Conservation (phyloP, 805 yeast species). For the Candida endomychidarum region DNA sequence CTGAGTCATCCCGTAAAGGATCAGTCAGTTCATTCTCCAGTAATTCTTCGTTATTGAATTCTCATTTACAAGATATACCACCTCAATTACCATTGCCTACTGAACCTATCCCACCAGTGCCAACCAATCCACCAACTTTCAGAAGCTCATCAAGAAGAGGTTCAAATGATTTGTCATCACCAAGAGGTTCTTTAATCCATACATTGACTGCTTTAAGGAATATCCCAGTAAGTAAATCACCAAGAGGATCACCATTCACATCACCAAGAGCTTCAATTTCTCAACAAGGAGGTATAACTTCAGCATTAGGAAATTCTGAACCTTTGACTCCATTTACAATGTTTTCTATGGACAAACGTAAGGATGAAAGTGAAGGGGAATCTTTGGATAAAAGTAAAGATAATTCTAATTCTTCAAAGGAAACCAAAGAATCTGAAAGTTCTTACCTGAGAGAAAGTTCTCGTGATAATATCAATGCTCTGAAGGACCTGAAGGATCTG, state of each 20-base stretch:
- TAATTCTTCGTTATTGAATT: constrained; percentile 25
- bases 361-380: constrained; percentile 1
- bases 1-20: constrained; percentile 11
- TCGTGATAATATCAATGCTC: too few relatives aligned
- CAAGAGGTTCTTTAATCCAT: constrained; percentile 41
- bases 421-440: too few relatives aligned
- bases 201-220: constrained; percentile 41
- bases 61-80: constrained; percentile 48
- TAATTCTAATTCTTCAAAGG: background rate
- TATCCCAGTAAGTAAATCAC: constrained; percentile 35
- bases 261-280: constrained; percentile 53
- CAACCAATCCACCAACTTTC: constrained; percentile 34
- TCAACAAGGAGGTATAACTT: constrained; percentile 22
- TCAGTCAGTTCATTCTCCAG: constrained; percentile 23
- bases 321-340: constrained; percentile 18
- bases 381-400: background rate
- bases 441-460: too few relatives aligned
- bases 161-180: constrained; percentile 38
- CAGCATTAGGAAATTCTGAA: constrained; percentile 13
- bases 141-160: constrained; percentile 35
- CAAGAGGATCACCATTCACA: constrained; percentile 37
- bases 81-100: constrained; percentile 57
- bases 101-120: constrained; percentile 49
- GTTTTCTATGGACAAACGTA: constrained; percentile 2
- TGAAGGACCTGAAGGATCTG: too few relatives aligned